These are phyloP conservation scores for Scenedesmus sp. DNA, from an alignment of 163 green algal genomes.

Conservation along the genomic window DNA sequence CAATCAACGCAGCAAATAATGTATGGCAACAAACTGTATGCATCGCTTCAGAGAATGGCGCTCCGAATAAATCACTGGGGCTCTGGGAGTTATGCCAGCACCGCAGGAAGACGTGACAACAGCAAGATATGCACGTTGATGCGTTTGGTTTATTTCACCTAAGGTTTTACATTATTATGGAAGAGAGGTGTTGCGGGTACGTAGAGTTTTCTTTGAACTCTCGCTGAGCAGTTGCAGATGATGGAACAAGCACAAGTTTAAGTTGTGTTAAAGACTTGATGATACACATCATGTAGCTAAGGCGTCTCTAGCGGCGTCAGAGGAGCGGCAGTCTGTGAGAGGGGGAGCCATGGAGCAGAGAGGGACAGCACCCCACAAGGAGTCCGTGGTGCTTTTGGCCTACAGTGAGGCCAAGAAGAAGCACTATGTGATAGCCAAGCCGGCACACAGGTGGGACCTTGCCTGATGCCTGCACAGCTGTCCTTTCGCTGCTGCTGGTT, in stretches of 20 bases:
- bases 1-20: background rate
- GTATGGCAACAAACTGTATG: background rate
- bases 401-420: constrained; percentile 40
- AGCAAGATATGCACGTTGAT: no score
- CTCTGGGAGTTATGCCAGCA: background rate
- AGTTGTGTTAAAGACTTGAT: background rate
- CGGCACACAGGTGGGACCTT: constrained; percentile 33
- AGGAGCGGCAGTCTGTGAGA: background rate
- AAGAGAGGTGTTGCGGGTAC: background rate
- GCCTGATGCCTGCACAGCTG: background rate
- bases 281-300: background rate
- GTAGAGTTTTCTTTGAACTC: background rate
- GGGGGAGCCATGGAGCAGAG: background rate
- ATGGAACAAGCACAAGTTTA: background rate
- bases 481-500: background rate
- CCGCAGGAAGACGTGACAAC: background rate
- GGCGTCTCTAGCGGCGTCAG: background rate
- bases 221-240: background rate
- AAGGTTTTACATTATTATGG: no score
- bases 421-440: constrained; percentile 49
- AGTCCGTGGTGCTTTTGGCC: constrained; percentile 11
- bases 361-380: constrained; percentile 37
- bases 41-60: background rate
- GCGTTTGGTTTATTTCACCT: no score
- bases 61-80: background rate